phyloP scores from a whole-genome alignment of 192 early-diverging fungal genomes.

The Umbelopsis isabellina region DNA sequence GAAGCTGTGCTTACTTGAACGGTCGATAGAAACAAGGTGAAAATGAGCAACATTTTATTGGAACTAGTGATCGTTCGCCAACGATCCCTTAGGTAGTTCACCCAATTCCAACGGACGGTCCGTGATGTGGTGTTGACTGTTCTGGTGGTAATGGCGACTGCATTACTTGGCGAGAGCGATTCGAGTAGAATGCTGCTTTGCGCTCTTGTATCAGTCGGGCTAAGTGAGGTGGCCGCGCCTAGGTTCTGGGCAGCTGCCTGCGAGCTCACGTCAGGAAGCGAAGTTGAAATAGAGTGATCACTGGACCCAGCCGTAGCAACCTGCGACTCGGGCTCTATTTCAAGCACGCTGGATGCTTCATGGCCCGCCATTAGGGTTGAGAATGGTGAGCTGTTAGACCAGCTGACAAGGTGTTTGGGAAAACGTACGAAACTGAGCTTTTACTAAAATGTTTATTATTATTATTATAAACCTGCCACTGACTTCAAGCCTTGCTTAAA shows the following conservation, averaged over 20 bases:
- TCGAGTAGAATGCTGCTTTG: neutral
- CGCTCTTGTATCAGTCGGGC: slow-evolving; percentile 1
- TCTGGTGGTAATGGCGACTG: slow-evolving; percentile 13
- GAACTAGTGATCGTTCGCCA: slow-evolving; percentile 41
- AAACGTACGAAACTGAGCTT: no score
- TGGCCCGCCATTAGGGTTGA: slow-evolving; percentile 6
- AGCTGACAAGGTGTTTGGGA: neutral
- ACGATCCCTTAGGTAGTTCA: slow-evolving; percentile 26
- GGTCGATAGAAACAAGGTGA: slow-evolving; percentile 26
- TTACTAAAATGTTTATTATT: no score
- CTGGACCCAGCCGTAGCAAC: slow-evolving; percentile 10
- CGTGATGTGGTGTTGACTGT: slow-evolving; percentile 30
- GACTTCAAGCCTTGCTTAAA: neutral
- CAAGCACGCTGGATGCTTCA: slow-evolving; percentile 13
- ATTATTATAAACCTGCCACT: neutral
- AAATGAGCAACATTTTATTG: slow-evolving; percentile 37
- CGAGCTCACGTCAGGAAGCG: neutral
- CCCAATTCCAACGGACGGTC: slow-evolving; percentile 36
- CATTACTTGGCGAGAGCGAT: slow-evolving; percentile 12
- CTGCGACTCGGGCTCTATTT: slow-evolving; percentile 9
- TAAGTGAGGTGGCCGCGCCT: neutral
- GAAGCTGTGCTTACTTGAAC: slow-evolving; percentile 34
- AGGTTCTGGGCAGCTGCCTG: neutral
- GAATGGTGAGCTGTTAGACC: neutral
- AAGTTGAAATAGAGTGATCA: neutral